Evolutionary conservation across 257 asterid genomes (phyloP).

Genomic region (Penstemon newberryi): DNA sequence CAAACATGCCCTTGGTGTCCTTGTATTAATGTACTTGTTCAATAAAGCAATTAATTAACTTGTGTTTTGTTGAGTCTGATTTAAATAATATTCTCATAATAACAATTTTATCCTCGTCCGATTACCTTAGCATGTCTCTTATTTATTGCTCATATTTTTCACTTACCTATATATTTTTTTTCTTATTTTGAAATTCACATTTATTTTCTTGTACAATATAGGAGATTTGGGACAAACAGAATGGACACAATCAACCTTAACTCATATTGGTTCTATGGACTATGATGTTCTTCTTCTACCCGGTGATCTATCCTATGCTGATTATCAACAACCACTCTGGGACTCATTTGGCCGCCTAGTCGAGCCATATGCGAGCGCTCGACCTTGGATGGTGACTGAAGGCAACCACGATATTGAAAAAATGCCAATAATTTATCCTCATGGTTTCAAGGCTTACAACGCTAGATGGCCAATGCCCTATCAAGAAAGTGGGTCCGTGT

Average conservation of each 20-base stretch:
- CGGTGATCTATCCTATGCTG: slow-evolving; percentile 88
- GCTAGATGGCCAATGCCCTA: slow-evolving; percentile 81
- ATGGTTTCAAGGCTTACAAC: slow-evolving; percentile 70
- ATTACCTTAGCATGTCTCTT: no score
- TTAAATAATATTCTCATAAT: no score
- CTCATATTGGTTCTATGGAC: slow-evolving; percentile 51
- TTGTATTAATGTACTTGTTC: no score
- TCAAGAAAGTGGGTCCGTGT: slow-evolving; percentile 53
- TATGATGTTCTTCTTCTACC: slow-evolving; percentile 74
- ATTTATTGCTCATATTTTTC: no score
- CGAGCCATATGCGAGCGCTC: slow-evolving; percentile 63
- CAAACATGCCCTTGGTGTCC: no score
- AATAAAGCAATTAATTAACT: no score
- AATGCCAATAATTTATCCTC: slow-evolving; percentile 56
- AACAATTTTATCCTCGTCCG: no score
- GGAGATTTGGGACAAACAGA: slow-evolving; percentile 92
- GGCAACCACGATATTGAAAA: slow-evolving; percentile 84
- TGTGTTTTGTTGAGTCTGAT: no score
- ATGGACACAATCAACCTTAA: slow-evolving; percentile 76
- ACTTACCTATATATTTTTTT: no score
- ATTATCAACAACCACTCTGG: slow-evolving; percentile 71
- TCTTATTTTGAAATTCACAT: no score
- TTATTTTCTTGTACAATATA: slow-evolving; percentile 13
- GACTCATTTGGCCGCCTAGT: slow-evolving; percentile 83
- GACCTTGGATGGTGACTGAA: slow-evolving; percentile 93